Conservation (phyloP, 192 early-diverging fungal species). For the Tieghemiomyces parasiticus region DNA sequence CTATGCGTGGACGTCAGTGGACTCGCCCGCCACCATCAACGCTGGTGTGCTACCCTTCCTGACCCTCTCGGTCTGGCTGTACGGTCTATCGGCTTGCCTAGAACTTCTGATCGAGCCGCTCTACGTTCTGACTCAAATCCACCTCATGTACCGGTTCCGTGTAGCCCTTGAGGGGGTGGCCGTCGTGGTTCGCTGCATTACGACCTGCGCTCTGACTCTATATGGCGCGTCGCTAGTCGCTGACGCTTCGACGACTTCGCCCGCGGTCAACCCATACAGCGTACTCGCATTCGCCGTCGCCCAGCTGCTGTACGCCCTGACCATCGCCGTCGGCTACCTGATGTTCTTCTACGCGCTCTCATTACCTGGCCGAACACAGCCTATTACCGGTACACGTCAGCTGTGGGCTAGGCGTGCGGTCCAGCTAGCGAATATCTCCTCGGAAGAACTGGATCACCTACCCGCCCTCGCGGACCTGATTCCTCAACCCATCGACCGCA, state of each 20-base stretch:
- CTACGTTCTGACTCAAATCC: constrained; percentile 54
- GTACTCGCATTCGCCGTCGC: constrained; percentile 66
- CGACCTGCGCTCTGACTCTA: constrained; percentile 46
- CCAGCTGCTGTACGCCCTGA: constrained; percentile 53
- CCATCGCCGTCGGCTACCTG: constrained; percentile 41
- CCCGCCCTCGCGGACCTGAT: neutral
- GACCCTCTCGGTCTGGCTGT: constrained; percentile 38
- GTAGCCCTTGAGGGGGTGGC: constrained; percentile 73
- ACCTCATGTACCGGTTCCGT: constrained; percentile 58
- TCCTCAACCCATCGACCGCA: neutral
- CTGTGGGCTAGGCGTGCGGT: neutral
- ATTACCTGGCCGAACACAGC: too few species aligned
- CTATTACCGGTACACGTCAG: too few species aligned
- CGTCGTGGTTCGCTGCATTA: constrained; percentile 52
- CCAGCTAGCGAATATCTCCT: neutral
- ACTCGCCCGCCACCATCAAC: constrained; percentile 19
- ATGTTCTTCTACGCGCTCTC: constrained; percentile 27
- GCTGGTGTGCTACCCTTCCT: constrained; percentile 27
- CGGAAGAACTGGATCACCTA: neutral
- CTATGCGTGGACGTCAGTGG: too few species aligned
- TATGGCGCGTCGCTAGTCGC: constrained; percentile 20
- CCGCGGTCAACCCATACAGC: constrained; percentile 29
- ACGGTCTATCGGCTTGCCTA: constrained; percentile 55
- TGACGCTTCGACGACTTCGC: constrained; percentile 9
- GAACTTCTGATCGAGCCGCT: constrained; percentile 81